Evolutionary conservation across 495 filamentous ascomycete genomes (phyloP).

Genomic region (Penicillium maclennaniae): DNA sequence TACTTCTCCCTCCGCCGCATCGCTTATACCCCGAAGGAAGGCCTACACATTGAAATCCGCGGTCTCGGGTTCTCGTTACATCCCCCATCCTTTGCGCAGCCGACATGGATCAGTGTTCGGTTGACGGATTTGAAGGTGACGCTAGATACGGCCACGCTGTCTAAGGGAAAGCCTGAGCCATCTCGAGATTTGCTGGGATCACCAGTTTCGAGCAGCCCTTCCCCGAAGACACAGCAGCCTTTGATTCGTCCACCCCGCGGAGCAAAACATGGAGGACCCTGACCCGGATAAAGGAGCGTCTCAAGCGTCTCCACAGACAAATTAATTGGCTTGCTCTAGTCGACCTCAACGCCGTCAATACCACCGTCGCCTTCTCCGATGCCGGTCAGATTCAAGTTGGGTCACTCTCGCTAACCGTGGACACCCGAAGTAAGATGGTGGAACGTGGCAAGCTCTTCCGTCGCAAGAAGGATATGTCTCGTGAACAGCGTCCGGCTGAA

Average conservation of each 20-base stretch:
- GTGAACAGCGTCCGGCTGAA: slow-evolving; percentile 78
- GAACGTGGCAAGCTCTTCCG: slow-evolving; percentile 88
- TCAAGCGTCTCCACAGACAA: slow-evolving; percentile 81
- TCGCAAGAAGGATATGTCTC: slow-evolving; percentile 66
- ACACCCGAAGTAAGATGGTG: slow-evolving; percentile 86
- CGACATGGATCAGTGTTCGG: slow-evolving; percentile 92
- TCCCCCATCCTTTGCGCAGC: slow-evolving; percentile 90
- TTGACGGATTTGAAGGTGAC: slow-evolving; percentile 81
- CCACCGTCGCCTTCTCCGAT: slow-evolving; percentile 66
- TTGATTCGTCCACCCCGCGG: slow-evolving; percentile 31
- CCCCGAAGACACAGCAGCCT: slow-evolving; percentile 21
- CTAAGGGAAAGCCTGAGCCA: slow-evolving; percentile 37
- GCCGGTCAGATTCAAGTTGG: slow-evolving; percentile 84
- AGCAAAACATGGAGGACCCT: slow-evolving; percentile 77
- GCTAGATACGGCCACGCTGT: slow-evolving; percentile 64
- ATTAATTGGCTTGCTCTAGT: slow-evolving; percentile 87
- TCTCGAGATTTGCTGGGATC: slow-evolving; percentile 19
- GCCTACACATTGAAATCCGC: slow-evolving; percentile 82
- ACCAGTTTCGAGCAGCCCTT: slow-evolving; percentile 20
- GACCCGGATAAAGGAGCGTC: slow-evolving; percentile 71
- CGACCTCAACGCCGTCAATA: slow-evolving; percentile 82
- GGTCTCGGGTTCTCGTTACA: slow-evolving; percentile 84
- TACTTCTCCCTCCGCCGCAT: slow-evolving; percentile 88
- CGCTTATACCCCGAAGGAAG: slow-evolving; percentile 80
- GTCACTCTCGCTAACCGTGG: slow-evolving; percentile 77